A percentile compares a stretch with the other conserved stretches of the same genome.
phyloP scores from a whole-genome alignment of 2,329 filamentous ascomycete genomes.

The Fusarium coffeatum region DNA sequence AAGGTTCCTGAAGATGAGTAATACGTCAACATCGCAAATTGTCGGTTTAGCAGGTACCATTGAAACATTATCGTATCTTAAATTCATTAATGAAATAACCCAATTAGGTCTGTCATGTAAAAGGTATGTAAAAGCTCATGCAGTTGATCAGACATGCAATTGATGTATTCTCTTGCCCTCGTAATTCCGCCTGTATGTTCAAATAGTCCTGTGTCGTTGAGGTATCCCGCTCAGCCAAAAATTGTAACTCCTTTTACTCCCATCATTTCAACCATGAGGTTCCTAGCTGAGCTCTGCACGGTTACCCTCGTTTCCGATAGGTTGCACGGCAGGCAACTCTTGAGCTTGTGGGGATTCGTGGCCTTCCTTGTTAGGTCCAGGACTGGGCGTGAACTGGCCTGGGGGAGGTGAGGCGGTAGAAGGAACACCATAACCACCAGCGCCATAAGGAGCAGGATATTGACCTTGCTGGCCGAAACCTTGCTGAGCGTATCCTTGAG shows the following conservation, averaged over 20 bases:
- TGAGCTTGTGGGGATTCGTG: constrained; percentile 32
- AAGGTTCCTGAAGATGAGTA: not conserved
- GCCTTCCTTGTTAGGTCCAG: constrained; percentile 42
- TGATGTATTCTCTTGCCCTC: constrained; percentile 12
- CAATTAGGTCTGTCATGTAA: constrained; percentile 21
- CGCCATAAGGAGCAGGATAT: constrained; percentile 41
- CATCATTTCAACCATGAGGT: not conserved
- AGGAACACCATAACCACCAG: constrained; percentile 36
- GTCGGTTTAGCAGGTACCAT: not conserved
- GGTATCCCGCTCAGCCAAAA: not conserved
- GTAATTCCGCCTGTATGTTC: constrained; percentile 14
- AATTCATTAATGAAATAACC: constrained; percentile 21
- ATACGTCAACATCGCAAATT: not conserved
- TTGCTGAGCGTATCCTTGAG: constrained; percentile 39
- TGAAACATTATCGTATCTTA: constrained; percentile 21
- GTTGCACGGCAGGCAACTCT: constrained; percentile 47
- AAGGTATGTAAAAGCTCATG: constrained; percentile 37
- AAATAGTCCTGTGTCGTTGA: constrained; percentile 3
- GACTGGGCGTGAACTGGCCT: constrained; percentile 47
- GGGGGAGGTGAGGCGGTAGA: constrained; percentile 45
- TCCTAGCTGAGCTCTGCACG: constrained; percentile 49
- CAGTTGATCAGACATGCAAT: constrained; percentile 23
- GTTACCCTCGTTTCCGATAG: constrained; percentile 49
- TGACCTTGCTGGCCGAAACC: constrained; percentile 40
- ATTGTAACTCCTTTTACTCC: constrained; percentile 19